These are phyloP conservation scores for Phaeodactylum tricornutum DNA, from an alignment of 108 stramenopile species.

Conservation along the genomic window DNA sequence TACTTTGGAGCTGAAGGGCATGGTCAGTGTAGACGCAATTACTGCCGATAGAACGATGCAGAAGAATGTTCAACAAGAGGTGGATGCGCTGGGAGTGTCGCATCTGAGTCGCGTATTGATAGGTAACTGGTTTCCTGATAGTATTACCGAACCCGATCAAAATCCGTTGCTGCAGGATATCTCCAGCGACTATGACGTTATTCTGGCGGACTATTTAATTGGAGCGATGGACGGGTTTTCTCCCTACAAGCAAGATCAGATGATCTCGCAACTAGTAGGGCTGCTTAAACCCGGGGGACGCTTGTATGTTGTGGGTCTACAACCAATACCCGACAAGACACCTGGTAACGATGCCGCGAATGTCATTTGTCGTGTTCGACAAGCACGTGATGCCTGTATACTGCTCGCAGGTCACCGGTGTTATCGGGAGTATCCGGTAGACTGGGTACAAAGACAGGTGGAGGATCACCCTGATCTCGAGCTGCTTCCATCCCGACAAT, in stretches of 20 bases:
- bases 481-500: conserved; percentile 40
- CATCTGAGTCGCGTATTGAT: conserved; percentile 61
- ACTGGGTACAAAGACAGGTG: conserved; percentile 88
- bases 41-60: conserved; percentile 81
- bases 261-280: conserved; percentile 64
- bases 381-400: conserved; percentile 89
- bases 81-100: conserved; percentile 32
- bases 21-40: conserved; percentile 61
- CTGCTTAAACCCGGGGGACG: conserved; percentile 84
- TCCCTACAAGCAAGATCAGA: conserved; percentile 88
- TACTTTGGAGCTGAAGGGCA: conserved; percentile 38
- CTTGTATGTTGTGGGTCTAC: conserved; percentile 84
- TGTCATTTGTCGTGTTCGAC: conserved; percentile 78
- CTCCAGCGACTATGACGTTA: conserved; percentile 50
- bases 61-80: conserved; percentile 51
- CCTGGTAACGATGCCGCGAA: conserved; percentile 38
- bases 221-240: conserved; percentile 96
- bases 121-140: conserved; percentile 89
- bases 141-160: no score
- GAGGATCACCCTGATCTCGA: conserved; percentile 3
- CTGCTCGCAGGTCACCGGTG: conserved; percentile 86
- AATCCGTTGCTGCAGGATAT: conserved; percentile 12
- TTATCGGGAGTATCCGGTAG: conserved; percentile 91
- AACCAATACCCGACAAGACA: conserved; percentile 83
- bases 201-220: conserved; percentile 91